Evolutionary conservation across 2,329 filamentous ascomycete genomes (phyloP).

Genomic region (Colletotrichum sp.): DNA sequence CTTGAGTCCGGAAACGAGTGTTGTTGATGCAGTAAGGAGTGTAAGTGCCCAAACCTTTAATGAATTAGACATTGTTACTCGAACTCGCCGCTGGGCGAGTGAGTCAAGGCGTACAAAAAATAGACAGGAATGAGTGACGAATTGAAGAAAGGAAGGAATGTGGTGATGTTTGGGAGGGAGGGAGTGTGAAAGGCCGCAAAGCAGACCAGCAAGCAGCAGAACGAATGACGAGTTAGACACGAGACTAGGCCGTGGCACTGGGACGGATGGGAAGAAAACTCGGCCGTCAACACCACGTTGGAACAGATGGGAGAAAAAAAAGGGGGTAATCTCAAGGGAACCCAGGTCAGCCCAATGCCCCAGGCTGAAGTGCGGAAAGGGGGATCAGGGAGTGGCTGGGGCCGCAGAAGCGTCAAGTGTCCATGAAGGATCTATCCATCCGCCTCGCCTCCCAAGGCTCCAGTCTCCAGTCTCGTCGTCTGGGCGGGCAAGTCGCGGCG

Average conservation of each 20-base stretch:
- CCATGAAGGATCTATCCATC: slow-evolving; percentile 19
- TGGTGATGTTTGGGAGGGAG: slow-evolving; percentile 11
- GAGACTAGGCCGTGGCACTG: slow-evolving; percentile 5
- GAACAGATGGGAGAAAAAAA: slow-evolving; percentile 1
- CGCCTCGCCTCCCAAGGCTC: slow-evolving; percentile 20
- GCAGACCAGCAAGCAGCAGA: slow-evolving; percentile 22
- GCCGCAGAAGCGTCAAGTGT: slow-evolving; percentile 2
- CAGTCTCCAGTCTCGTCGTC: not conserved
- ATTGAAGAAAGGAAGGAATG: slow-evolving; percentile 18
- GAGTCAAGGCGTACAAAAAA: slow-evolving; percentile 15
- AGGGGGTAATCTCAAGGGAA: slow-evolving; percentile 19
- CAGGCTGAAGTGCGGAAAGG: slow-evolving; percentile 19
- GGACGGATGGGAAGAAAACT: slow-evolving; percentile 22
- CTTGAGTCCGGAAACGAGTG: slow-evolving; percentile 32
- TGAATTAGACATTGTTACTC: slow-evolving; percentile 22
- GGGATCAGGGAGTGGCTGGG: slow-evolving; percentile 20
- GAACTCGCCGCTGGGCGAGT: slow-evolving; percentile 20
- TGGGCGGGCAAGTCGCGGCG: not conserved
- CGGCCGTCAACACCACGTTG: slow-evolving; percentile 18
- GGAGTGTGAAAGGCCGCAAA: slow-evolving; percentile 17
- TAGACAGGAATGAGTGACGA: slow-evolving; percentile 19
- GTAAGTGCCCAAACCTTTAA: slow-evolving; percentile 20
- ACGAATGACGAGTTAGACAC: slow-evolving; percentile 19
- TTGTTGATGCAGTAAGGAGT: slow-evolving; percentile 19
- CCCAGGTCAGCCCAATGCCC: slow-evolving; percentile 21